These are phyloP conservation scores for Penicillium nucicola DNA, from an alignment of 495 filamentous ascomycete genomes.

Conservation along the genomic window DNA sequence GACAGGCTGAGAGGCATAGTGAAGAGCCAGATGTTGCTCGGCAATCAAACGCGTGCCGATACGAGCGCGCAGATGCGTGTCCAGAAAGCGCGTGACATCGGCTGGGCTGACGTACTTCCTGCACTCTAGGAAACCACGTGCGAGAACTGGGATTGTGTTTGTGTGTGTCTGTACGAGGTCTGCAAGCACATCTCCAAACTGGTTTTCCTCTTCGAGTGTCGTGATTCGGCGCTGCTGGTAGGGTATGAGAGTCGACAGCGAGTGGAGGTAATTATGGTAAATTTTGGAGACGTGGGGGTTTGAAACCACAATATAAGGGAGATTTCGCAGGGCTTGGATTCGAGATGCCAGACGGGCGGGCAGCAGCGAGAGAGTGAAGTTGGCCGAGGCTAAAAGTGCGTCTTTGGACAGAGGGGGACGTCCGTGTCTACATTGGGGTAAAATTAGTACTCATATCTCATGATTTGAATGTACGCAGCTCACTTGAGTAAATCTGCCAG, in stretches of 20 bases:
- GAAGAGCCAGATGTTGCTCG: constrained; percentile 93
- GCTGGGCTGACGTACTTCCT: constrained; percentile 74
- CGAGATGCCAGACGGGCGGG: constrained; percentile 93
- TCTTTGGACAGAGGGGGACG: constrained; percentile 80
- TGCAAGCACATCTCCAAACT: constrained; percentile 87
- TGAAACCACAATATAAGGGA: constrained; percentile 95
- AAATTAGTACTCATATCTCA: neutral
- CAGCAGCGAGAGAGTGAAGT: constrained; percentile 90
- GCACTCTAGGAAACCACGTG: constrained; percentile 88
- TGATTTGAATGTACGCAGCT: constrained; percentile 2
- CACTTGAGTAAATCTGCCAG: constrained; percentile 87
- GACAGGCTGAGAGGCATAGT: constrained; percentile 75
- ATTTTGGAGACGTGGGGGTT: constrained; percentile 91
- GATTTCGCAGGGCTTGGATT: constrained; percentile 84
- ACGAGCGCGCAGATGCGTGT: constrained; percentile 87
- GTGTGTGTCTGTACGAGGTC: constrained; percentile 90
- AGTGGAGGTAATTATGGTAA: constrained; percentile 93
- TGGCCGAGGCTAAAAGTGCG: constrained; percentile 80
- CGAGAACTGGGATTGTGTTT: constrained; percentile 91
- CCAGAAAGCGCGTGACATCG: constrained; percentile 86
- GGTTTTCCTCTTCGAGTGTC: constrained; percentile 80
- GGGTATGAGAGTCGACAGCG: constrained; percentile 80
- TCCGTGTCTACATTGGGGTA: constrained; percentile 61
- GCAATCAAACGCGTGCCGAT: constrained; percentile 94
- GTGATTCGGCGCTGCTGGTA: constrained; percentile 75